Conservation (phyloP, 2,329 filamentous ascomycete species). For the Sporothrix mexicana region DNA sequence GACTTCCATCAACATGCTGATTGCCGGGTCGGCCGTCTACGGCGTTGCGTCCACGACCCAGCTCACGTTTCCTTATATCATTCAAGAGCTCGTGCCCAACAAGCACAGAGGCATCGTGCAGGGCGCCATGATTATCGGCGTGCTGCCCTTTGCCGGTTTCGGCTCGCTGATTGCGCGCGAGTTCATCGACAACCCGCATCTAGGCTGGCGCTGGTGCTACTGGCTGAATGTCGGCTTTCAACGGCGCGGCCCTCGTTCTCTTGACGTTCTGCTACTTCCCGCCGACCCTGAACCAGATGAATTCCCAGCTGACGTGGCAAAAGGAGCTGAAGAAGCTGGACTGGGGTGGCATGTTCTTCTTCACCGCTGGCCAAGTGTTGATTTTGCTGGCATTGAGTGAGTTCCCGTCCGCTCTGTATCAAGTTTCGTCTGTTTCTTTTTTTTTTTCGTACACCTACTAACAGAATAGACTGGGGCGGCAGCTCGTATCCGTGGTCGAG, state of each 20-base stretch:
- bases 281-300: slow-evolving; percentile 46
- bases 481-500: slow-evolving; percentile 52
- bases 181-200: slow-evolving; percentile 44
- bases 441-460: not conserved
- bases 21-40: slow-evolving; percentile 46
- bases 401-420: not conserved
- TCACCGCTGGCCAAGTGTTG: slow-evolving; percentile 51
- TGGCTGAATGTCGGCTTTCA: slow-evolving; percentile 50
- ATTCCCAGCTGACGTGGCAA: slow-evolving; percentile 47
- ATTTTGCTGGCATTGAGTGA: slow-evolving; percentile 53
- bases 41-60: slow-evolving; percentile 48
- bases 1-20: slow-evolving; percentile 45
- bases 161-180: slow-evolving; percentile 45
- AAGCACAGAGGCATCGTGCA: slow-evolving; percentile 47
- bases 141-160: slow-evolving; percentile 40
- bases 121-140: slow-evolving; percentile 44
- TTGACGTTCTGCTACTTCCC: slow-evolving; percentile 50
- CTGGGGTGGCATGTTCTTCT: slow-evolving; percentile 53
- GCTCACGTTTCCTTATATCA: slow-evolving; percentile 47
- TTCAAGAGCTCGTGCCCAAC: slow-evolving; percentile 52
- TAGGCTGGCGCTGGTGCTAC: slow-evolving; percentile 51
- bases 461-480: slow-evolving; percentile 47
- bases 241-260: slow-evolving; percentile 44
- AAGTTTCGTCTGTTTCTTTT: not conserved
- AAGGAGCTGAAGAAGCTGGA: slow-evolving; percentile 47